Base-by-base conservation (phyloP, 345 rosid genomes). In the Garcia nutans region DNA sequence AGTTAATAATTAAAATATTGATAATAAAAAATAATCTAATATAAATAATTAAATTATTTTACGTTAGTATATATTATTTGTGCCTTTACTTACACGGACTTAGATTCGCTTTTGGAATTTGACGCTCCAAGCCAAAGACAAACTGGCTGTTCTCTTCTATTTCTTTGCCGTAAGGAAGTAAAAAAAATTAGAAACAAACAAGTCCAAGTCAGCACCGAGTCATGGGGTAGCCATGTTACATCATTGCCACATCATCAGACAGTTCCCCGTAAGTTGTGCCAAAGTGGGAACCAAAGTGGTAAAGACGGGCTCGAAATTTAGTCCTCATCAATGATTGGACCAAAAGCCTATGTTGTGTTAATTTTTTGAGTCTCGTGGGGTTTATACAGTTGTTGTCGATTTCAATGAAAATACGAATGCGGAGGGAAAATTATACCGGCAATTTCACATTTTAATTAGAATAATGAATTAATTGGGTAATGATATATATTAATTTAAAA, bases 171-270 rank as follows among this genome's bases (percentile, higher is more conserved):
- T 10, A 10, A 15, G 45, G 33, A 63, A 16, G 13, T 65, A 0
- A n/a, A 22, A 44, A 6, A 22, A 44, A 6, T 42, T 68, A 17
- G 8, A 73, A 73, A 12, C 19, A 17, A 13, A 42, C 42, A 20
- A 61, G 65, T 71, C 82, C 78, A 71, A 45, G 76, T 82, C 85
- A 80, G 78, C 74, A 28, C 70, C 65, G 47, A 80, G 75, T 82
- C 82, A 68, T 56, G 17, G 47, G 26, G 16, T 23, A 42, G 13
- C 19, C 23, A 42, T 10, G 20, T 62, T 7, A 56, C 82, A 63
- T 82, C 77, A 73, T 0, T 16, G 62, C 65, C 81, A 68, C 71
- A 63, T 71, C 67, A 54, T 0, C 52, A 23, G 8, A 28, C 41
- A 63, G 11, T 12, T 73, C 68, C 61, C 63, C 73, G 26, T 20